Conservation (phyloP, 768 basidiomycete species). For the Chiua virens region DNA sequence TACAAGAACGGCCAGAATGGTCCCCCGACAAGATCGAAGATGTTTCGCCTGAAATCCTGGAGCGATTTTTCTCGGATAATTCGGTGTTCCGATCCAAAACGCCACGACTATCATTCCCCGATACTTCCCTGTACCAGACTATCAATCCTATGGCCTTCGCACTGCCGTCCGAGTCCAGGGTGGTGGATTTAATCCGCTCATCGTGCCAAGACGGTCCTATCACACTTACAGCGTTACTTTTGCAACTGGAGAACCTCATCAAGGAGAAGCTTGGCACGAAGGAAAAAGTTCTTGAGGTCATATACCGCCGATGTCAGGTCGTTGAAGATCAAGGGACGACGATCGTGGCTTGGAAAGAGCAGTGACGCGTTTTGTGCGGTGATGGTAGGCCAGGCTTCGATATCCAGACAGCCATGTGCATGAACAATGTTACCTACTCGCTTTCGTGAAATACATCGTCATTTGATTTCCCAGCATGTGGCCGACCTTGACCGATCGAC, state of each 20-base stretch:
- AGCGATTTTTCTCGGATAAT: slow-evolving; percentile 63
- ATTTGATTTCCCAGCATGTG: background rate
- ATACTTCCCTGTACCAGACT: slow-evolving; percentile 28
- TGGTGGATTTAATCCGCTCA: slow-evolving; percentile 56
- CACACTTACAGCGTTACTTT: slow-evolving; percentile 21
- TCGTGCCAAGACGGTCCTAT: slow-evolving; percentile 42
- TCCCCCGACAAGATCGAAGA: slow-evolving; percentile 60
- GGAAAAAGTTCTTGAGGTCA: slow-evolving; percentile 78
- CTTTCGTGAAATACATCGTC: background rate
- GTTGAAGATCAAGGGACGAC: slow-evolving; percentile 47
- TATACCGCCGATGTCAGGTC: slow-evolving; percentile 63
- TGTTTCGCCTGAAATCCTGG: slow-evolving; percentile 56
- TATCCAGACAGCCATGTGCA: background rate
- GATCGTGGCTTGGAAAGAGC: slow-evolving; percentile 23
- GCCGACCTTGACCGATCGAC: background rate
- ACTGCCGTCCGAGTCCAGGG: slow-evolving; percentile 77
- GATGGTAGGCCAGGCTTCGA: slow-evolving; percentile 16
- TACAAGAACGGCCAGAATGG: slow-evolving; percentile 64
- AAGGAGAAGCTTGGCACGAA: slow-evolving; percentile 55
- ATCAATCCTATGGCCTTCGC: slow-evolving; percentile 42
- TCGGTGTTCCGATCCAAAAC: slow-evolving; percentile 48
- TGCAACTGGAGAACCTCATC: slow-evolving; percentile 19
- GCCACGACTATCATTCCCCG: slow-evolving; percentile 46
- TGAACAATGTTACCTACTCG: background rate
- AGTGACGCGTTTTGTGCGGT: slow-evolving; percentile 12